phyloP scores from a whole-genome alignment of 306 rosid species.

The Luffa aegyptiaca region DNA sequence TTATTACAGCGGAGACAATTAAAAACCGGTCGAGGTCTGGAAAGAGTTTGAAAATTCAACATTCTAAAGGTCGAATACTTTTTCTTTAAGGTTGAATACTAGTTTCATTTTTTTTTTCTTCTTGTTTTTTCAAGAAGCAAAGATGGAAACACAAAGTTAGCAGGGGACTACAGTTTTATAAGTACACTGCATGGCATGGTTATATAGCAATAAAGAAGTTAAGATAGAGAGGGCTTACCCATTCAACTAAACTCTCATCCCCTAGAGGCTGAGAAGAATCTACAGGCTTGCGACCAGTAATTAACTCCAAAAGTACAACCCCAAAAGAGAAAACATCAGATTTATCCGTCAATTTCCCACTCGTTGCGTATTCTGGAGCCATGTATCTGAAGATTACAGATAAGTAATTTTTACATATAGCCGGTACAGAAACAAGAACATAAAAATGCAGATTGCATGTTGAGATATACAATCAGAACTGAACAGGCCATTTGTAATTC shows the following conservation, averaged over 20 bases:
- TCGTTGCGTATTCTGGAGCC: constrained; percentile 99
- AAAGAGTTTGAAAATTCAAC: not conserved
- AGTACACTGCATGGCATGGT: not conserved
- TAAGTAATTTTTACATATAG: not conserved
- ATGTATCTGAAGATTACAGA: constrained; percentile 56
- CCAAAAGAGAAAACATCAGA: constrained; percentile 95
- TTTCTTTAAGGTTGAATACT: not conserved
- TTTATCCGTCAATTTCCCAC: constrained; percentile 94
- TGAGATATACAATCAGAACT: not conserved
- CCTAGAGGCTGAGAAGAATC: constrained; percentile 93
- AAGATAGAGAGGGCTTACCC: constrained; percentile 45
- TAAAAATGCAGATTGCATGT: not conserved
- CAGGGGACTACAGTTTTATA: not conserved
- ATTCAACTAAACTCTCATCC: constrained; percentile 94
- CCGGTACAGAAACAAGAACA: not conserved
- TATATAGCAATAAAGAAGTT: not conserved
- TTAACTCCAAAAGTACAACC: constrained; percentile 91
- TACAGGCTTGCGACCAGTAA: constrained; percentile 90
- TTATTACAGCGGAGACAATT: not conserved
- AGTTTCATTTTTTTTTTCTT: not conserved
- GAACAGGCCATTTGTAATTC: not conserved
- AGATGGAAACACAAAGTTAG: not conserved
- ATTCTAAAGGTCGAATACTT: not conserved
- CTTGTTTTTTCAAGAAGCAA: not conserved
- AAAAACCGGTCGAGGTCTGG: not conserved